These are phyloP conservation scores for Fusarium sp. DNA, from an alignment of 2,329 filamentous ascomycete genomes.

Conservation along the genomic window DNA sequence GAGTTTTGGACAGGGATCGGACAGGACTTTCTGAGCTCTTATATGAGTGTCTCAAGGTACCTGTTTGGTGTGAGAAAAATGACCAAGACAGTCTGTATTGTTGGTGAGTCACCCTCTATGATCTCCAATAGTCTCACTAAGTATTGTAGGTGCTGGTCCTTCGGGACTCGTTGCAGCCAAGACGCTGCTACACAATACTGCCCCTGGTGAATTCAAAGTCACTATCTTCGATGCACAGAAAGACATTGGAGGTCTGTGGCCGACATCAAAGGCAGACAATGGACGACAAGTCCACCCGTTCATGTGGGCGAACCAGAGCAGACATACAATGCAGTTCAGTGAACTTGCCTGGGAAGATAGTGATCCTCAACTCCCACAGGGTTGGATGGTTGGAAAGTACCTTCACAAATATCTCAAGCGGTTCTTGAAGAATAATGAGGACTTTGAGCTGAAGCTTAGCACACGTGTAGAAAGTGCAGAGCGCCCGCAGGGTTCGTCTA, in stretches of 20 bases:
- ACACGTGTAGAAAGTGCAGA: conserved; percentile 60
- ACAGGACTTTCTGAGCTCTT: not conserved
- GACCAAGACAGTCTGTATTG: conserved; percentile 57
- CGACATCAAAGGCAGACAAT: conserved; percentile 62
- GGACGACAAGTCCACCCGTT: conserved; percentile 71
- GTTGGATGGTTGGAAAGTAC: conserved; percentile 82
- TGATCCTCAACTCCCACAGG: conserved; percentile 76
- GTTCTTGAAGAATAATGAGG: conserved; percentile 62
- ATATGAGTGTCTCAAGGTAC: conserved; percentile 40
- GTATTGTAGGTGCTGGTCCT: conserved; percentile 71
- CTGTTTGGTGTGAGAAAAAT: conserved; percentile 44
- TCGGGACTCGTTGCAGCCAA: conserved; percentile 79
- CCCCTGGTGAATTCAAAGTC: conserved; percentile 70
- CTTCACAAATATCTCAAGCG: conserved; percentile 72
- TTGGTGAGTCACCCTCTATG: conserved; percentile 49
- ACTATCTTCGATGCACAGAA: conserved; percentile 76
- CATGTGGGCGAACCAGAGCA: conserved; percentile 80
- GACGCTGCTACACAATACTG: conserved; percentile 73
- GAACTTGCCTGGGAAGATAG: conserved; percentile 77
- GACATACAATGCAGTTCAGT: conserved; percentile 78
- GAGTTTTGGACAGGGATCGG: conserved; percentile 14
- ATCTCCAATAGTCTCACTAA: conserved; percentile 3
- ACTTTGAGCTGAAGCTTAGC: conserved; percentile 62
- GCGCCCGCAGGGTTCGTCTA: conserved; percentile 51
- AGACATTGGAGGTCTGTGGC: conserved; percentile 84